A percentile compares a stretch with the other conserved stretches of the same genome.
phyloP scores from a whole-genome alignment of 2,329 filamentous ascomycete genomes.

The Apiospora arundinis region DNA sequence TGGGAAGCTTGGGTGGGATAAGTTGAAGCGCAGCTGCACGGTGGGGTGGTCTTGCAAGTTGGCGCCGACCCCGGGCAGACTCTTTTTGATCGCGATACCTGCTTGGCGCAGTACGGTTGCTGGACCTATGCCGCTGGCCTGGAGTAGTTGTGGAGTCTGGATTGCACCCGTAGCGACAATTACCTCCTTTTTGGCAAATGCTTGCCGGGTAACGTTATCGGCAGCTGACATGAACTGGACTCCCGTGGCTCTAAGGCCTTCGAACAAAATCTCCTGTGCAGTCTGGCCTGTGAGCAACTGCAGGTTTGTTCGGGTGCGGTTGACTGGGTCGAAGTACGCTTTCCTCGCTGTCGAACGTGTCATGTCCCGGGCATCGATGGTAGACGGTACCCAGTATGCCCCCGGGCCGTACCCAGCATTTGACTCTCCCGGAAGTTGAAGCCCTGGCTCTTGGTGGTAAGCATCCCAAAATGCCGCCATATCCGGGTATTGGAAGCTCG shows the following conservation, averaged over 20 bases:
- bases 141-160: neutral
- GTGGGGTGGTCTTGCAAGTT: slow-evolving; percentile 34
- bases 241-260: neutral
- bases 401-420: neutral
- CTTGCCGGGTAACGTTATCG: neutral
- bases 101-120: neutral
- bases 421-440: neutral
- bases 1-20: slow-evolving; percentile 19
- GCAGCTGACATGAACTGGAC: neutral
- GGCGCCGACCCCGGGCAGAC: slow-evolving; percentile 30
- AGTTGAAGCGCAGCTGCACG: slow-evolving; percentile 26
- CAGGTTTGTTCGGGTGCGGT: neutral
- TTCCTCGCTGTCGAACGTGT: neutral
- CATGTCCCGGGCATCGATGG: neutral
- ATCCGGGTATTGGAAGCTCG: slow-evolving; percentile 1
- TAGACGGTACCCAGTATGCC: neutral
- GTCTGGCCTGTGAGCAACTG: neutral
- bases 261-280: neutral
- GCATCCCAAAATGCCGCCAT: neutral
- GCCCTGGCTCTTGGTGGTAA: neutral
- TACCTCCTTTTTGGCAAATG: neutral
- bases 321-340: neutral
- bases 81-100: slow-evolving; percentile 22
- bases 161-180: neutral
- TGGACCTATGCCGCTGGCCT: neutral